phyloP scores from a whole-genome alignment of 164 flowering plant species.

The Vitis amurensis region DNA sequence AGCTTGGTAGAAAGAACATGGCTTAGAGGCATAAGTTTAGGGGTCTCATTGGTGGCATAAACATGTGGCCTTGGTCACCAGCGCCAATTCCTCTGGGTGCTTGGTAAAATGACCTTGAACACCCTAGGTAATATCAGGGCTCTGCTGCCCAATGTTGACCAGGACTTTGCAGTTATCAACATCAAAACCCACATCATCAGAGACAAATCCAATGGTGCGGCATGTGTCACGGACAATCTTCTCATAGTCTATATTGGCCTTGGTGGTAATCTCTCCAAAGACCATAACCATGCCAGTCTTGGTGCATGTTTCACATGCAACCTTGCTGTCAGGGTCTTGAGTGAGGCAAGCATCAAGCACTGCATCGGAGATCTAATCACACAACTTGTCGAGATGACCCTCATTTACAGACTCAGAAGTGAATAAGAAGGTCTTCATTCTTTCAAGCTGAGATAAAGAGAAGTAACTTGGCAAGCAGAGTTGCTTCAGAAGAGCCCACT shows the following conservation, averaged over 20 bases:
- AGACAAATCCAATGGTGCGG: slow-evolving; percentile 15
- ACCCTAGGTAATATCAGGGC: slow-evolving; percentile 14
- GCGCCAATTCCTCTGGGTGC: slow-evolving; percentile 15
- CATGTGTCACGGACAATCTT: slow-evolving; percentile 21
- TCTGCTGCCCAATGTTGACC: slow-evolving; percentile 15
- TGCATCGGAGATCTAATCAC: slow-evolving; percentile 26
- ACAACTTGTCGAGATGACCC: slow-evolving; percentile 41
- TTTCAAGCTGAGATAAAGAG: not conserved
- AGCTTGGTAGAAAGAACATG: slow-evolving; percentile 18
- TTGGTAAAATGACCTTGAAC: slow-evolving; percentile 18
- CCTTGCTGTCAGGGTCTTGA: slow-evolving; percentile 23
- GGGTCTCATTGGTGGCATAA: slow-evolving; percentile 19
- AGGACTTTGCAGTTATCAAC: slow-evolving; percentile 22
- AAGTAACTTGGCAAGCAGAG: too few species aligned
- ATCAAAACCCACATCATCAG: slow-evolving; percentile 21
- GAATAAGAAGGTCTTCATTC: slow-evolving; percentile 33
- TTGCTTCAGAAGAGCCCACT: too few species aligned
- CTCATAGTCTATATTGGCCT: slow-evolving; percentile 15
- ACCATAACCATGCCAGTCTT: slow-evolving; percentile 18
- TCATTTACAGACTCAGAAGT: slow-evolving; percentile 36
- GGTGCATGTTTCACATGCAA: slow-evolving; percentile 21
- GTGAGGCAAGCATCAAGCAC: slow-evolving; percentile 17
- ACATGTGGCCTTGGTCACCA: slow-evolving; percentile 17
- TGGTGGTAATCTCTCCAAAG: slow-evolving; percentile 23
- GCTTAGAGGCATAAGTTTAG: slow-evolving; percentile 15